Conservation (phyloP, 2,329 filamentous ascomycete species). For the Nectriaceae sp. region DNA sequence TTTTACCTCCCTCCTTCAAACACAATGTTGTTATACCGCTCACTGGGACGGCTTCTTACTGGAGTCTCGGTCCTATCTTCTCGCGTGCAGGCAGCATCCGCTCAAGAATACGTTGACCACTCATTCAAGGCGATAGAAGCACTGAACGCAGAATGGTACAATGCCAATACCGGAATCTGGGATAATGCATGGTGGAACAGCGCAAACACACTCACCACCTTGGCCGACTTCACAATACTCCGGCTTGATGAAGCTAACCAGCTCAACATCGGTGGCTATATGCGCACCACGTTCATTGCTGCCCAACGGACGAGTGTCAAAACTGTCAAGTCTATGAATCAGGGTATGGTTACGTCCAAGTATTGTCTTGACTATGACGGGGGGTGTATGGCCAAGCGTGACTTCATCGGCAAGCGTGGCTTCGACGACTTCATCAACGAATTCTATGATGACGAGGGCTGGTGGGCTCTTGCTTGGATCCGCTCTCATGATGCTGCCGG, state of each 20-base stretch:
- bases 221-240: conserved; percentile 55
- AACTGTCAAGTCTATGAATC: conserved; percentile 40
- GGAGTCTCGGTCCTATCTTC: conserved; percentile 17
- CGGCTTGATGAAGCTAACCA: conserved; percentile 35
- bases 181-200: conserved; percentile 72
- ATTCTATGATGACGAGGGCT: conserved; percentile 63
- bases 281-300: conserved; percentile 47
- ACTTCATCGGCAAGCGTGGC: conserved; percentile 35
- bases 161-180: conserved; percentile 62
- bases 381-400: conserved; percentile 35
- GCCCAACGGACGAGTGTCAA: conserved; percentile 44
- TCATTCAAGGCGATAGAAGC: conserved; percentile 38
- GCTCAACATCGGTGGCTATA: conserved; percentile 41
- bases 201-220: conserved; percentile 64
- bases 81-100: conserved; percentile 17
- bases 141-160: conserved; percentile 62
- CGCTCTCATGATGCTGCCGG: conserved; percentile 56
- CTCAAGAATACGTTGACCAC: conserved; percentile 34
- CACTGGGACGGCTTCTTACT: conserved; percentile 24
- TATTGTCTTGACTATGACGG: conserved; percentile 36
- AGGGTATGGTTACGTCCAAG: conserved; percentile 40
- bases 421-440: conserved; percentile 50
- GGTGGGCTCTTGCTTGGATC: conserved; percentile 64
- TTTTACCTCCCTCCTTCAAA: neutral
- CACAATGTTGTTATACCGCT: conserved; percentile 26